Conservation (phyloP, 768 basidiomycete species). For the Termitomyces sp. region DNA sequence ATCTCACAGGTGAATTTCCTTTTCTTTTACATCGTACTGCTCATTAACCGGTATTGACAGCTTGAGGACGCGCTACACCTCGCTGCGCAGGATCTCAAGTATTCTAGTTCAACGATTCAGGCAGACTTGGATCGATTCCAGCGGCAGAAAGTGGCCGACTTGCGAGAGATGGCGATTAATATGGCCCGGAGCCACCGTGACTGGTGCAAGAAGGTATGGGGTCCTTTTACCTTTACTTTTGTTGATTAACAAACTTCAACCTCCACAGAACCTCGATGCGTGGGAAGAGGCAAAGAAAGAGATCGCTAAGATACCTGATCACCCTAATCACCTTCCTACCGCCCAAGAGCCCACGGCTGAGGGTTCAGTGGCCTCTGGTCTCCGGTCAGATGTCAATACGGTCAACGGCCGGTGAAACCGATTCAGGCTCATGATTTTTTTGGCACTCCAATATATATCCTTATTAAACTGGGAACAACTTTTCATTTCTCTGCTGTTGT, state of each 20-base stretch:
- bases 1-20: conserved; percentile 74
- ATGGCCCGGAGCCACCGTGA: conserved; percentile 90
- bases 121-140: conserved; percentile 98
- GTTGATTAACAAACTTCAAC: neutral
- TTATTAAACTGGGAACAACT: conserved; percentile 5
- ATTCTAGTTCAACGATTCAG: conserved; percentile 93
- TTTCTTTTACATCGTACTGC: neutral
- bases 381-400: conserved; percentile 61
- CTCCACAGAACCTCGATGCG: conserved; percentile 82
- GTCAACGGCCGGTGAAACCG: conserved; percentile 51
- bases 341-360: conserved; percentile 26
- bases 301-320: conserved; percentile 84
- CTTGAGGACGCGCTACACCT: conserved; percentile 93
- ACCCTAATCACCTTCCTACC: conserved; percentile 69
- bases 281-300: conserved; percentile 97
- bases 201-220: conserved; percentile 90
- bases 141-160: conserved; percentile 95
- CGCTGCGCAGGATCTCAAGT: conserved; percentile 90
- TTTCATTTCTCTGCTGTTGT: neutral
- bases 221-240: neutral
- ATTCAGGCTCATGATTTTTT: neutral
- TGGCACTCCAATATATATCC: conserved; percentile 10
- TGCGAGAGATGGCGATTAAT: conserved; percentile 88
- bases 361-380: conserved; percentile 28
- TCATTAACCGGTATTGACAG: conserved; percentile 31